Conservation (phyloP, 805 yeast genomes). For the Wickerhamomyces xylosicus region DNA sequence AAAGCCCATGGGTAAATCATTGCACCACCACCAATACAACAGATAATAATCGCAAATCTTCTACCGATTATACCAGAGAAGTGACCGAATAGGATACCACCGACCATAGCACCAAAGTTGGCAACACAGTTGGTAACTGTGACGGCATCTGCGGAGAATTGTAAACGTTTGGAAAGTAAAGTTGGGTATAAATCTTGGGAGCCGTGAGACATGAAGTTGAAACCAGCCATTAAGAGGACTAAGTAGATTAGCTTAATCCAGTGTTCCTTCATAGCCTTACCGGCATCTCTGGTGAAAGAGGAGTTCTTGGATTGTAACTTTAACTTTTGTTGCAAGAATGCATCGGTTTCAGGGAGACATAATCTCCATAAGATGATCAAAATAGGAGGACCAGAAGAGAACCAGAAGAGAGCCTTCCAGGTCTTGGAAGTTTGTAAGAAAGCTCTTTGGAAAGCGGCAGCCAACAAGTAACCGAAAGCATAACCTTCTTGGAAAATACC, state of each 20-base stretch:
- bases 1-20: constrained; percentile 57
- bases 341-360: constrained; percentile 40
- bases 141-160: constrained; percentile 29
- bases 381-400: constrained; percentile 49
- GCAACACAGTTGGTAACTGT: constrained; percentile 50
- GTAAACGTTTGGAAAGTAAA: constrained; percentile 35
- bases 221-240: constrained; percentile 51
- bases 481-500: constrained; percentile 78
- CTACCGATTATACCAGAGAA: constrained; percentile 45
- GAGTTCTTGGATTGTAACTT: constrained; percentile 22
- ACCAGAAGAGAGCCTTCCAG: constrained; percentile 65
- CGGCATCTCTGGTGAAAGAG: constrained; percentile 23
- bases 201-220: constrained; percentile 54
- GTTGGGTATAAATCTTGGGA: constrained; percentile 58
- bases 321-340: constrained; percentile 32
- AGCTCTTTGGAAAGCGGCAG: constrained; percentile 56
- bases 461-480: constrained; percentile 57
- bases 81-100: constrained; percentile 48
- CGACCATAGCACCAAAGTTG: constrained; percentile 46
- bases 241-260: constrained; percentile 52
- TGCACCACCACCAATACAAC: constrained; percentile 48
- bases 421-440: constrained; percentile 40
- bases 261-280: constrained; percentile 30
- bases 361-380: constrained; percentile 32
- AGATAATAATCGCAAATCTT: constrained; percentile 39